phyloP scores from a whole-genome alignment of 208 protist species.

The Trypanosomatidae sp. region DNA sequence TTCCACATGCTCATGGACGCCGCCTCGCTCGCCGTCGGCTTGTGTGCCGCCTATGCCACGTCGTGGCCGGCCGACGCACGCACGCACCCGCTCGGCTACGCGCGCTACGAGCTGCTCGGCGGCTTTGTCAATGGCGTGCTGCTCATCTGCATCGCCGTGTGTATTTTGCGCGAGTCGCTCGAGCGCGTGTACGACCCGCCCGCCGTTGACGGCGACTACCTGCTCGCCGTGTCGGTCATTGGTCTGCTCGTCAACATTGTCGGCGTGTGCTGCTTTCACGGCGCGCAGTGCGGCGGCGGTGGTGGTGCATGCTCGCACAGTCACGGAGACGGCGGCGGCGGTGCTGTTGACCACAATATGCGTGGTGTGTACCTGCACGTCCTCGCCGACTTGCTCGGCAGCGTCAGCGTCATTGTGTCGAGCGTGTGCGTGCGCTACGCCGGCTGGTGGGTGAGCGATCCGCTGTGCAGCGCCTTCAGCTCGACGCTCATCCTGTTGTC shows the following conservation, averaged over 20 bases:
- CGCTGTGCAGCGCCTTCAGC: constrained; percentile 66
- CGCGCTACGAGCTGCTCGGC: constrained; percentile 63
- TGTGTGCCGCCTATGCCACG: constrained; percentile 88
- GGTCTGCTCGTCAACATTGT: constrained; percentile 78
- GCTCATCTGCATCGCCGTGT: constrained; percentile 63
- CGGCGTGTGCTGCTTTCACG: constrained; percentile 79
- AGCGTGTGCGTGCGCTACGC: constrained; percentile 52
- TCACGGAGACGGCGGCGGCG: constrained; percentile 14
- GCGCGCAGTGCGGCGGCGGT: too few relatives aligned
- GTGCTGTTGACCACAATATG: constrained; percentile 64
- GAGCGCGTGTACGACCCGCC: constrained; percentile 68
- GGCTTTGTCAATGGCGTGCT: constrained; percentile 83
- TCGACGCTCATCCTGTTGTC: constrained; percentile 51
- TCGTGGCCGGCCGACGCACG: constrained; percentile 79
- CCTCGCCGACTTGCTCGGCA: constrained; percentile 75
- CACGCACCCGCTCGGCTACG: constrained; percentile 70
- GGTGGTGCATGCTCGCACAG: constrained; percentile 33
- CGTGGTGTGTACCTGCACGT: constrained; percentile 82
- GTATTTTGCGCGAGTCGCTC: constrained; percentile 67
- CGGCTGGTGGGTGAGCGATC: constrained; percentile 45
- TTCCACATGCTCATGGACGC: constrained; percentile 98
- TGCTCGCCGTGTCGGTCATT: constrained; percentile 67
- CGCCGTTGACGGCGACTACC: constrained; percentile 50
- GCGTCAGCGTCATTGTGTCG: constrained; percentile 77
- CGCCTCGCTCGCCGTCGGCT: constrained; percentile 88